Conservation (phyloP, 1,284 basidiomycete genomes). For the Melampsora occidentalis region DNA sequence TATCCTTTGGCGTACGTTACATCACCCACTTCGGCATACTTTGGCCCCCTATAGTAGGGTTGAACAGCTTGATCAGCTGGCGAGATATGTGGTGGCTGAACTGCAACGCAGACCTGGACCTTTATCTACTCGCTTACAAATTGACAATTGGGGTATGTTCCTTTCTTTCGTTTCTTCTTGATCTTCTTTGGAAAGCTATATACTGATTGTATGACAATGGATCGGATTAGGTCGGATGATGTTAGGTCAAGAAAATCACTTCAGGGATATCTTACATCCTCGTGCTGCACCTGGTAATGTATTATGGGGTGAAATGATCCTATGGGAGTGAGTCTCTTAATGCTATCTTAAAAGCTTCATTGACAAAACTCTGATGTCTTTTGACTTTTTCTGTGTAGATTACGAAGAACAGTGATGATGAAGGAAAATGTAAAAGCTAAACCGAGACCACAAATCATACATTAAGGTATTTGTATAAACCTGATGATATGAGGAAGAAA, state of each 20-base stretch:
- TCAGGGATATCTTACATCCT: constrained; percentile 33
- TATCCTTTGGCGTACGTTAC: constrained; percentile 28
- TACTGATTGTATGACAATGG: neutral
- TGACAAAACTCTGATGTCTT: no score
- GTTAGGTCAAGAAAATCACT: constrained; percentile 33
- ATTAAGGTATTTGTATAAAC: no score
- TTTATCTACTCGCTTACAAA: neutral
- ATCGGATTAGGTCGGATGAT: constrained; percentile 18
- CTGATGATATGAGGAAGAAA: no score
- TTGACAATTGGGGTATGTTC: constrained; percentile 35
- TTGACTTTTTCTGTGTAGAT: no score
- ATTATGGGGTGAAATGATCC: constrained; percentile 38
- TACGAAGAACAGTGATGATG: no score
- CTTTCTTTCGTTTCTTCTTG: neutral
- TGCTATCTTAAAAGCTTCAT: no score
- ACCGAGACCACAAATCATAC: no score
- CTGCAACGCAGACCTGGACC: neutral
- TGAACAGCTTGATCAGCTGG: constrained; percentile 29
- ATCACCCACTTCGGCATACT: constrained; percentile 7
- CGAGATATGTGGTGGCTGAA: neutral
- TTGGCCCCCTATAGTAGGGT: constrained; percentile 22
- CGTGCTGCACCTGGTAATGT: constrained; percentile 21
- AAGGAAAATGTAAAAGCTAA: no score
- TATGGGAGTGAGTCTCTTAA: constrained; percentile 36
- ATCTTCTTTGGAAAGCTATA: neutral